These are phyloP conservation scores for Pseudozyma pruni DNA, from an alignment of 1,284 basidiomycete genomes.

Conservation along the genomic window DNA sequence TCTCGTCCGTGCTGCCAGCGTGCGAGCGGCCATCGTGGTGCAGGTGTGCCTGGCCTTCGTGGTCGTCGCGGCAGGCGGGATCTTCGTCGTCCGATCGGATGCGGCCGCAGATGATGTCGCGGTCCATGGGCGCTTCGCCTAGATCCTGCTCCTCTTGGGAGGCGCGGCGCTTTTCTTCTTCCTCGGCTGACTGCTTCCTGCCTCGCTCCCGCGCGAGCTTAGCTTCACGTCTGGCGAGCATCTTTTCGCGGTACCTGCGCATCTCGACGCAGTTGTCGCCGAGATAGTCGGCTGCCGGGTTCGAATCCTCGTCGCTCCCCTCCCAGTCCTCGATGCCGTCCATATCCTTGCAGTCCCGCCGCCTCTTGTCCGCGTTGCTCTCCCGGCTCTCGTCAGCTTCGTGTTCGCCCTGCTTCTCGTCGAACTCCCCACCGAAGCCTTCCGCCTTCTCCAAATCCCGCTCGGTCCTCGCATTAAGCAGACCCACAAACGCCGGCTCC, in stretches of 20 bases:
- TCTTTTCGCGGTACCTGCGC: conserved; percentile 44
- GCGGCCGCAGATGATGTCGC: conserved; percentile 43
- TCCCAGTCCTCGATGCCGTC: conserved; percentile 59
- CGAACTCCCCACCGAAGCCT: conserved; percentile 16
- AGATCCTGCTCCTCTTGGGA: conserved; percentile 45
- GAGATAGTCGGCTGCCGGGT: conserved; percentile 60
- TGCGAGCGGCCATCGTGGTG: neutral
- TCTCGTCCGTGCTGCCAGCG: conserved; percentile 7
- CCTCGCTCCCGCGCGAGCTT: conserved; percentile 9
- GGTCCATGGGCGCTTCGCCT: conserved; percentile 56
- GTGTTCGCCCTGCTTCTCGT: conserved; percentile 20
- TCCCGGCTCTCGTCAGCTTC: conserved; percentile 11
- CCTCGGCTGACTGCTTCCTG: conserved; percentile 23
- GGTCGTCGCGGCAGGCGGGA: conserved; percentile 30
- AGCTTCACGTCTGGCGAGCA: conserved; percentile 29
- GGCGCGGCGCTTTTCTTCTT: conserved; percentile 13
- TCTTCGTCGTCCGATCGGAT: conserved; percentile 44
- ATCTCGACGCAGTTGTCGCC: conserved; percentile 64
- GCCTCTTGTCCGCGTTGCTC: conserved; percentile 10
- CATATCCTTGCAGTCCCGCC: conserved; percentile 26
- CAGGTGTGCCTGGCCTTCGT: conserved; percentile 32
- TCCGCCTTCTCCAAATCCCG: conserved; percentile 56
- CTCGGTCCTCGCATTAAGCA: conserved; percentile 52
- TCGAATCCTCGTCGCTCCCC: conserved; percentile 45
- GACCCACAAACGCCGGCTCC: conserved; percentile 26